These are phyloP conservation scores for Peniophora sp. DNA, from an alignment of 1,284 basidiomycete genomes.

Conservation along the genomic window DNA sequence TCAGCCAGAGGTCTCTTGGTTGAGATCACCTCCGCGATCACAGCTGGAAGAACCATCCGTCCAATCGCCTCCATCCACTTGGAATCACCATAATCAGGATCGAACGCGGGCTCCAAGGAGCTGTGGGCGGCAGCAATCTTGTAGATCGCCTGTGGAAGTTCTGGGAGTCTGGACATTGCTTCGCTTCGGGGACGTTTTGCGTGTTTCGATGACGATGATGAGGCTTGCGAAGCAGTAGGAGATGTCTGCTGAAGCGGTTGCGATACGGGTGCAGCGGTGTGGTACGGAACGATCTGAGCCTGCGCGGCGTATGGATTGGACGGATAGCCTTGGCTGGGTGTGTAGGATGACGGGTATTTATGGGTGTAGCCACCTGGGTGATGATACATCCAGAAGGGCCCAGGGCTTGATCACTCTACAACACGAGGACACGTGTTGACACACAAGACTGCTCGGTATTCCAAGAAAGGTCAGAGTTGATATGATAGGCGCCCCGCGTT, in stretches of 20 bases:
- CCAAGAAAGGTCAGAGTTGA: too few species aligned
- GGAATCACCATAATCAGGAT: slow-evolving; percentile 46
- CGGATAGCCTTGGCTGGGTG: too few species aligned
- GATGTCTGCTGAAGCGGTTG: background rate
- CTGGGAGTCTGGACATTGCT: slow-evolving; percentile 30
- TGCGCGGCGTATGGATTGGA: too few species aligned
- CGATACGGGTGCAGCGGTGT: too few species aligned
- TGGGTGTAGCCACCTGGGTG: too few species aligned
- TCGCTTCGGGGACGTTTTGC: slow-evolving; percentile 17
- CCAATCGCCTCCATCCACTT: slow-evolving; percentile 52
- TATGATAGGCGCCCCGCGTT: too few species aligned
- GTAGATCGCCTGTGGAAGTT: slow-evolving; percentile 41
- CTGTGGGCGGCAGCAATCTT: slow-evolving; percentile 63
- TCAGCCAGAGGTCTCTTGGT: slow-evolving; percentile 43
- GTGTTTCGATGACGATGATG: slow-evolving; percentile 11
- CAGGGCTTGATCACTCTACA: too few species aligned
- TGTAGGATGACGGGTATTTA: too few species aligned
- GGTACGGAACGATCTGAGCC: too few species aligned
- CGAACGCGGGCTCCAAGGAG: slow-evolving; percentile 43
- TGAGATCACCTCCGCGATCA: slow-evolving; percentile 44
- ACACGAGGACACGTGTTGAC: too few species aligned
- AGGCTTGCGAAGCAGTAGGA: background rate
- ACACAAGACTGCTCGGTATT: too few species aligned
- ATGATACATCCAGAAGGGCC: too few species aligned
- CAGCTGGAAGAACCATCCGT: slow-evolving; percentile 38